Evolutionary conservation across 345 rosid genomes (phyloP).

Genomic region (Eucalyptus pauciflora): DNA sequence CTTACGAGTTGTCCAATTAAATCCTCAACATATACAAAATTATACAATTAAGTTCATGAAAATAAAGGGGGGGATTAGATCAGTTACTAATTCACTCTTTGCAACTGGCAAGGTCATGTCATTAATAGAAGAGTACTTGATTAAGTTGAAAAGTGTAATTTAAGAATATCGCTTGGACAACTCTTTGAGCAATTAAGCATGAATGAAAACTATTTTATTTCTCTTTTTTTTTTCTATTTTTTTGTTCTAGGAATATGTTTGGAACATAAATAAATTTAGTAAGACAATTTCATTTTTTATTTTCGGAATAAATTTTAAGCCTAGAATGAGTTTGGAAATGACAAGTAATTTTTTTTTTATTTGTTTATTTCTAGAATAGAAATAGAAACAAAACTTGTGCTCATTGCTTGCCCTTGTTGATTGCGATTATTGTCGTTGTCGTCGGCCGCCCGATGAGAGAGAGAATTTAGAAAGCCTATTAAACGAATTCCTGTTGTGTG

Average conservation of each 20-base stretch:
- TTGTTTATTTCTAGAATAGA: too few species aligned
- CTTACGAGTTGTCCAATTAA: fast-evolving
- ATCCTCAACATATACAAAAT: neutral
- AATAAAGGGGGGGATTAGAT: neutral
- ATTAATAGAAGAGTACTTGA: neutral
- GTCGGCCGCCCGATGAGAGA: fast-evolving
- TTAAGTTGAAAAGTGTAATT: neutral
- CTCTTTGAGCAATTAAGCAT: neutral
- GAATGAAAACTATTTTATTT: neutral
- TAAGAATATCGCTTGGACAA: neutral
- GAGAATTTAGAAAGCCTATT: too few species aligned
- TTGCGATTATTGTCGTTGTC: too few species aligned
- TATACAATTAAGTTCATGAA: neutral
- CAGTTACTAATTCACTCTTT: neutral
- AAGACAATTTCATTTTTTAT: too few species aligned
- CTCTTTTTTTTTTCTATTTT: too few species aligned
- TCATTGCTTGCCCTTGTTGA: fast-evolving
- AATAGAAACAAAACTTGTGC: neutral
- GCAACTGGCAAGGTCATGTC: neutral
- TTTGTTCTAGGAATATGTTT: too few species aligned
- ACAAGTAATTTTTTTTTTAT: too few species aligned
- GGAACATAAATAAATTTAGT: too few species aligned
- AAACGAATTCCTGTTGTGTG: fast-evolving
- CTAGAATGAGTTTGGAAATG: neutral
- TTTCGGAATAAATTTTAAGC: too few species aligned